Conservation (phyloP, 1,284 basidiomycete genomes). For the Leccinum glutinopallens region DNA sequence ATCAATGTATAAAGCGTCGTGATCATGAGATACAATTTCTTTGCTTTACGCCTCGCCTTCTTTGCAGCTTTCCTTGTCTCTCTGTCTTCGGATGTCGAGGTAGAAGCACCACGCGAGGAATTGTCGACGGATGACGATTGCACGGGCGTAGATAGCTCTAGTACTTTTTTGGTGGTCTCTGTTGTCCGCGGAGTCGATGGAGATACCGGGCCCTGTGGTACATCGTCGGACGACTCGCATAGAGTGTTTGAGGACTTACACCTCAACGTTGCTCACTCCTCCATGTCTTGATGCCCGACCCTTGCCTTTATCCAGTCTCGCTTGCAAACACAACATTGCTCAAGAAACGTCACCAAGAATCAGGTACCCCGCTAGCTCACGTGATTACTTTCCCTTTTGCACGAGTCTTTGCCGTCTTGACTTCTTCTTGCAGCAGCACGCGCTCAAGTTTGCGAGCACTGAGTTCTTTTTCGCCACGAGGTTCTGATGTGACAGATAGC, state of each 20-base stretch:
- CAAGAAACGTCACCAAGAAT: too few relatives aligned
- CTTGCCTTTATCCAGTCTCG: too few relatives aligned
- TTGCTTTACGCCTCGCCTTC: too few relatives aligned
- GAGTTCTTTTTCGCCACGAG: not conserved
- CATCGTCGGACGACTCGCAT: not conserved
- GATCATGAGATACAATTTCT: too few relatives aligned
- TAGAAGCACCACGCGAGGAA: constrained; percentile 17
- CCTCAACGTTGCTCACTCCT: too few relatives aligned
- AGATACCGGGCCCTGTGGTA: constrained; percentile 36
- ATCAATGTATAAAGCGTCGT: too few relatives aligned
- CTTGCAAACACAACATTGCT: too few relatives aligned
- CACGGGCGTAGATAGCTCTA: constrained; percentile 10
- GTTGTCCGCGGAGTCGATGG: constrained; percentile 2
- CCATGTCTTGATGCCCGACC: too few relatives aligned
- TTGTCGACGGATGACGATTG: constrained; percentile 7
- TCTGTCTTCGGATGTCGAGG: constrained; percentile 17
- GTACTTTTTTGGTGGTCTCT: constrained; percentile 17
- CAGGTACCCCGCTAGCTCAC: too few relatives aligned
- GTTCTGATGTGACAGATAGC: not conserved
- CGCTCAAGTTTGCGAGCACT: not conserved
- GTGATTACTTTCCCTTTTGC: too few relatives aligned
- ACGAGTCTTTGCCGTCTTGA: too few relatives aligned
- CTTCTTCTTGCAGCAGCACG: too few relatives aligned
- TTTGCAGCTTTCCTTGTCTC: not conserved
- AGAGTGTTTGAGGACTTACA: constrained; percentile 14